These are phyloP conservation scores for Phytopythium boreale DNA, from an alignment of 352 stramenopile species.

Conservation along the genomic window DNA sequence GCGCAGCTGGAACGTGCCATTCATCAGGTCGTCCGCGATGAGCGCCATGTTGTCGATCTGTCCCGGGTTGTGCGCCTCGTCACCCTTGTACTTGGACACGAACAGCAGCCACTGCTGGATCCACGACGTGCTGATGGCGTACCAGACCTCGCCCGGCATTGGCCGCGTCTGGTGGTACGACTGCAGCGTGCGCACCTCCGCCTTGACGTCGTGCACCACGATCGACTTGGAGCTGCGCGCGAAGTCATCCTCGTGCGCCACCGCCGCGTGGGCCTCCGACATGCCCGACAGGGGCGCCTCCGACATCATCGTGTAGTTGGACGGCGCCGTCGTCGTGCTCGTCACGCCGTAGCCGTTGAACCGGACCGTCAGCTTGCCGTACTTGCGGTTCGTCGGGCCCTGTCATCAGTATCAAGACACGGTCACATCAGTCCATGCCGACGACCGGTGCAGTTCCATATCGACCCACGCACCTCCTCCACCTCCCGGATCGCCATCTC, in stretches of 20 bases:
- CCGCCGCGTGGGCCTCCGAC: conserved; percentile 29
- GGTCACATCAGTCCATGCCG: not conserved
- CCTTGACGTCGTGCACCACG: conserved; percentile 49
- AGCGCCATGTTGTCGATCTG: conserved; percentile 74
- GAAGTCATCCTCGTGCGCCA: conserved; percentile 77
- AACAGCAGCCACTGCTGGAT: conserved; percentile 72
- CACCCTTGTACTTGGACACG: conserved; percentile 69
- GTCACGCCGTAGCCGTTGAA: conserved; percentile 70
- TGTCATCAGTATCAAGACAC: not conserved
- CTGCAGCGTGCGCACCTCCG: conserved; percentile 62
- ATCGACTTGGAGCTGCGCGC: conserved; percentile 34
- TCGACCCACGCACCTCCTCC: conserved; percentile 20
- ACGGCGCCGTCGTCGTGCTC: conserved; percentile 13
- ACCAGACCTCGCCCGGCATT: conserved; percentile 59
- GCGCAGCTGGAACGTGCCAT: conserved; percentile 72
- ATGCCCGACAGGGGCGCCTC: conserved; percentile 48
- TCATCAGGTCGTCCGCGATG: conserved; percentile 59
- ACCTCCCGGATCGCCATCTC: conserved; percentile 51
- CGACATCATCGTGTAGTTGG: conserved; percentile 56
- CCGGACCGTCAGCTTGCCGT: conserved; percentile 56
- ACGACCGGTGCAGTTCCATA: not conserved
- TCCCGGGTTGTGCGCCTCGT: conserved; percentile 49
- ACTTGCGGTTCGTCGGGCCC: conserved; percentile 60
- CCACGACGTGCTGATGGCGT: conserved; percentile 58
- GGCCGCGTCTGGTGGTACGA: conserved; percentile 65